A percentile compares a stretch with the other conserved stretches of the same genome.
Evolutionary conservation across 2,329 filamentous ascomycete genomes (phyloP).

Genomic region (Exserohilum turcica): DNA sequence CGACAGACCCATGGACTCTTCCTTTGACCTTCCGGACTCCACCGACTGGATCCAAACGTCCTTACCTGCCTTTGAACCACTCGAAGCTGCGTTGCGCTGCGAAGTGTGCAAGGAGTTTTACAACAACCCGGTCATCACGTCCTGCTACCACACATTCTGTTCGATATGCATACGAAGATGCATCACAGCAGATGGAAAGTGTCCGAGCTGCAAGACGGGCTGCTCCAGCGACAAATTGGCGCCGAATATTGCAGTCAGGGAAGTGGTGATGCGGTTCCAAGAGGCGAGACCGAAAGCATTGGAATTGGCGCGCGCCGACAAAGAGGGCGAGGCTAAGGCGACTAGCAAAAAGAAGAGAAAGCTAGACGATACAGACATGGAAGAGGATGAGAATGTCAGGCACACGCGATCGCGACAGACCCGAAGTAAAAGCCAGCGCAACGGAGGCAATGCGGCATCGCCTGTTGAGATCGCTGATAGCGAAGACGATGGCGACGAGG

Average conservation of each 20-base stretch:
- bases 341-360: slow-evolving; percentile 55
- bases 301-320: slow-evolving; percentile 63
- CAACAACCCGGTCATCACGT: slow-evolving; percentile 90
- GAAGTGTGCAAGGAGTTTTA: slow-evolving; percentile 99
- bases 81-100: slow-evolving; percentile 88
- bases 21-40: slow-evolving; percentile 68
- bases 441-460: slow-evolving; percentile 33
- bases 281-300: slow-evolving; percentile 67
- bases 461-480: slow-evolving; percentile 47
- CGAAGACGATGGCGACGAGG: slow-evolving; percentile 50
- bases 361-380: slow-evolving; percentile 55
- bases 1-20: slow-evolving; percentile 34
- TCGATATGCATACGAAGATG: slow-evolving; percentile 91
- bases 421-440: slow-evolving; percentile 46
- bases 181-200: slow-evolving; percentile 81
- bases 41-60: slow-evolving; percentile 82
- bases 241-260: slow-evolving; percentile 82
- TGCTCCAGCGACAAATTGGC: slow-evolving; percentile 86
- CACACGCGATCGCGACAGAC: slow-evolving; percentile 44
- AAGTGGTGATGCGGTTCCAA: slow-evolving; percentile 80
- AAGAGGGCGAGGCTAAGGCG: slow-evolving; percentile 21
- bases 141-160: slow-evolving; percentile 95
- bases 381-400: slow-evolving; percentile 46
- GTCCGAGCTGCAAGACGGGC: slow-evolving; percentile 76
- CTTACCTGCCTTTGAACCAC: slow-evolving; percentile 66